A percentile compares a stretch with the other conserved stretches of the same genome.
These are phyloP conservation scores for Chytriomyces sp. DNA, from an alignment of 192 early-diverging fungal genomes.

Conservation along the genomic window DNA sequence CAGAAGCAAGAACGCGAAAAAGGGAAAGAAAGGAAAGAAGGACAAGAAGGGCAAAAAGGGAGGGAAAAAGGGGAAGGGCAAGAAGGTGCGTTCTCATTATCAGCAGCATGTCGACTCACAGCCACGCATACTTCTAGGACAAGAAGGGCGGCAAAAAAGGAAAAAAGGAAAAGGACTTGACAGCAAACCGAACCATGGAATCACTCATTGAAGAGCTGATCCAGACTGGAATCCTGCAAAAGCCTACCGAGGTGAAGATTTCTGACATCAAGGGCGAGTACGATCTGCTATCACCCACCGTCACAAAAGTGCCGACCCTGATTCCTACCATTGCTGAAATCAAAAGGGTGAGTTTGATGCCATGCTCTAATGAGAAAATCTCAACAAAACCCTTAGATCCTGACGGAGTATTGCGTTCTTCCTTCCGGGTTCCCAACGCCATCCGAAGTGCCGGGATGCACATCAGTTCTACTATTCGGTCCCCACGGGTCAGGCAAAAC, in stretches of 20 bases:
- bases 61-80: slow-evolving; percentile 60
- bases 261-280: slow-evolving; percentile 53
- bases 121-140: slow-evolving; percentile 11
- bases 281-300: slow-evolving; percentile 47
- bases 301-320: slow-evolving; percentile 48
- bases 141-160: slow-evolving; percentile 58
- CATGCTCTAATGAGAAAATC: not conserved
- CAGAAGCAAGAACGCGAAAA: slow-evolving; percentile 59
- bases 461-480: slow-evolving; percentile 56
- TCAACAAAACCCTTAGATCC: slow-evolving; percentile 28
- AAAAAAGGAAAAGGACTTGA: slow-evolving; percentile 71
- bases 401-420: slow-evolving; percentile 62
- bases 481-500: slow-evolving; percentile 63
- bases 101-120: not conserved
- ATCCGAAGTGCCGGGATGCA: slow-evolving; percentile 45
- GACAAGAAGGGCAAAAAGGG: slow-evolving; percentile 53
- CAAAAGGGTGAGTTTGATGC: slow-evolving; percentile 43
- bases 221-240: slow-evolving; percentile 58
- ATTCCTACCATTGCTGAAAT: slow-evolving; percentile 58
- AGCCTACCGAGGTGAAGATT: slow-evolving; percentile 31
- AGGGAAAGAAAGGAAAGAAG: slow-evolving; percentile 57
- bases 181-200: slow-evolving; percentile 65
- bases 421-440: slow-evolving; percentile 52
- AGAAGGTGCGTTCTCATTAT: slow-evolving; percentile 39
- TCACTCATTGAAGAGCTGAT: slow-evolving; percentile 64